A percentile compares a stretch with the other conserved stretches of the same genome.
These are phyloP conservation scores for Penicillium corylophilum DNA, from an alignment of 2,329 filamentous ascomycete genomes.

Conservation along the genomic window DNA sequence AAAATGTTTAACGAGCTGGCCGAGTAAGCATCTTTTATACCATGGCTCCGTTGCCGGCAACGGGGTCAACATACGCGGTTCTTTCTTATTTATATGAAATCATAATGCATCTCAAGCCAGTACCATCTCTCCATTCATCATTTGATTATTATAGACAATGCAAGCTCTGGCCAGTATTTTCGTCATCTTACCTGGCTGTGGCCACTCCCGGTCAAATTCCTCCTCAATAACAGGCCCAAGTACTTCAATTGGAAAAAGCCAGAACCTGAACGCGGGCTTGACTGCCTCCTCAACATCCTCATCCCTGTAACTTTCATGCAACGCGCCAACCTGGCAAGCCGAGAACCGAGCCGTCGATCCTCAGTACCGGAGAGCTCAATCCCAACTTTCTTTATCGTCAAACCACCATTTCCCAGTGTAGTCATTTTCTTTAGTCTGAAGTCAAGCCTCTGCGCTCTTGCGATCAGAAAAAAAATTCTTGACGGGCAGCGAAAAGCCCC, in stretches of 20 bases:
- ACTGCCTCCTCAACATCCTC: too few relatives aligned
- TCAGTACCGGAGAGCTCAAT: too few relatives aligned
- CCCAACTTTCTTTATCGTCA: too few relatives aligned
- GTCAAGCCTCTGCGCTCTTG: too few relatives aligned
- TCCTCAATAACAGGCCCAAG: background rate
- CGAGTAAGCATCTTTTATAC: conserved; percentile 7
- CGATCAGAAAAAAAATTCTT: too few relatives aligned
- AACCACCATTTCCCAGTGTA: too few relatives aligned
- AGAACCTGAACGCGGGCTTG: background rate
- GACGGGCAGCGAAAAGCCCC: too few relatives aligned
- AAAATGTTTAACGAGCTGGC: conserved; percentile 69
- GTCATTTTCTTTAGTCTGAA: too few relatives aligned
- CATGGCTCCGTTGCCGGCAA: conserved; percentile 29
- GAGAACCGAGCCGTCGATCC: too few relatives aligned
- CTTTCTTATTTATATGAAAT: background rate
- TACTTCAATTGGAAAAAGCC: background rate
- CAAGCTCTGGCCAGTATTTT: background rate
- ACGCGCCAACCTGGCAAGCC: too few relatives aligned
- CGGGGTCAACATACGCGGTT: conserved; percentile 1
- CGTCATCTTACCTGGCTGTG: background rate
- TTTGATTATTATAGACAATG: background rate
- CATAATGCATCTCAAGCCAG: background rate
- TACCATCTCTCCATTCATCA: background rate
- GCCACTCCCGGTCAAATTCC: background rate
- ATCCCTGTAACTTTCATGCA: too few relatives aligned